Base-by-base conservation (phyloP, 75 land plant species). In the Pinus albicaulis region DNA sequence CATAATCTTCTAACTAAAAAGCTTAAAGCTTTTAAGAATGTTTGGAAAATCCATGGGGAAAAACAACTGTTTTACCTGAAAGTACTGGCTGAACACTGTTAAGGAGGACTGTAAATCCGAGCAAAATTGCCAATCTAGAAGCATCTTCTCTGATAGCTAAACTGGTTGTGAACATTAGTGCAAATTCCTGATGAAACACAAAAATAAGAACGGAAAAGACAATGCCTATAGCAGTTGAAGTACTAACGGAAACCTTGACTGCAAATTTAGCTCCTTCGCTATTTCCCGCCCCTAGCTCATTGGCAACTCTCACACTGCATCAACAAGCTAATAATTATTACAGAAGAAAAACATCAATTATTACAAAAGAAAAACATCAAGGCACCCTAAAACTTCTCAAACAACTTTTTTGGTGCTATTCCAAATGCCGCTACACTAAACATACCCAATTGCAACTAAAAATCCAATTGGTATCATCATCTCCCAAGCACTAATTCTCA, bases 271-370 rank as follows among this genome's bases (percentile, higher is more conserved):
- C 86, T 7, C 56, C 57, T 44, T 55, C 25, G 2, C 82, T 72
- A 12, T 83, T 68, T 14, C 85, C 86, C 31, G 80, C 84, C 6
- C 86, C 84, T 1, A 84, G 73, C 65, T 84, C 86, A 75, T 84
- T 84, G n/a, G 80, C 60, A 34, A 84, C 80, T 25, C 86, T 72
- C 22, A 76, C 75, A n/a, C 84, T 82, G 60, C 60, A 59, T n/a
- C 3, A 19, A 59, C 5, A 19, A 19, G 60, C 6, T 19, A 59
- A 0, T 59, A 3, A 17, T 59, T 19, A 59, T 6, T 15, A 57
- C 20, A n/a, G n/a, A n/a, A n/a, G n/a, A n/a, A n/a, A n/a, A n/a
- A n/a, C n/a, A n/a, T n/a, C n/a, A n/a, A n/a, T n/a, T n/a, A n/a
- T n/a, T n/a, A 1, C 20, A 1, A 1, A 57, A 44, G 7, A 25